A percentile compares a stretch with the other conserved stretches of the same genome.
These are phyloP conservation scores for Phytophthora fragariae DNA, from an alignment of 352 stramenopile genomes.

Conservation along the genomic window DNA sequence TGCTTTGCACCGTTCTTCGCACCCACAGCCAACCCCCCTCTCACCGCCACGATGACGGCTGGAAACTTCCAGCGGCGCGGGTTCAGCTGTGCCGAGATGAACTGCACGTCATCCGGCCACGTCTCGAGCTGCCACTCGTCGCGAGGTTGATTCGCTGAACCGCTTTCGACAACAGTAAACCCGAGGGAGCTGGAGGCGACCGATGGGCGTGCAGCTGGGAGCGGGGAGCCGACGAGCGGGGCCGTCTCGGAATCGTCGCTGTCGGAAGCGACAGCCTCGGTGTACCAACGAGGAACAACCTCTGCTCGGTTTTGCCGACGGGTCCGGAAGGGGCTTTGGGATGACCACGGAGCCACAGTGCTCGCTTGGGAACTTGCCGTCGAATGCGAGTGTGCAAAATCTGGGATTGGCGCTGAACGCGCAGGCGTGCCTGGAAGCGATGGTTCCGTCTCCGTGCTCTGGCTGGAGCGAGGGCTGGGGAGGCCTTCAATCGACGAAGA, in stretches of 20 bases:
- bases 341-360: neutral
- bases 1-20: neutral
- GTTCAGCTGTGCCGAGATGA: neutral
- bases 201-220: too few species aligned
- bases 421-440: neutral
- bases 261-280: too few species aligned
- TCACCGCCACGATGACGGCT: neutral
- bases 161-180: too few species aligned
- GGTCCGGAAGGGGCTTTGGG: neutral
- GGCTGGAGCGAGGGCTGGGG: neutral
- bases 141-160: too few species aligned
- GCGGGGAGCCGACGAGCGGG: too few species aligned
- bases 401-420: neutral
- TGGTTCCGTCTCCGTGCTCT: neutral
- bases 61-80: slow-evolving; percentile 1
- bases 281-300: neutral
- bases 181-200: too few species aligned
- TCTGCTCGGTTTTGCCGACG: neutral
- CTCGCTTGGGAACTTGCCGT: neutral
- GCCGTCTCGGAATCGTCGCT: too few species aligned
- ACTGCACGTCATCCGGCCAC: neutral
- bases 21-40: slow-evolving; percentile 1
- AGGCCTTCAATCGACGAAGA: neutral
- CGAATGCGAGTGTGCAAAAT: neutral
- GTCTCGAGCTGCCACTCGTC: neutral